These are phyloP conservation scores for Dryadomyces quercivorus DNA, from an alignment of 2,329 filamentous ascomycete genomes.

Conservation along the genomic window DNA sequence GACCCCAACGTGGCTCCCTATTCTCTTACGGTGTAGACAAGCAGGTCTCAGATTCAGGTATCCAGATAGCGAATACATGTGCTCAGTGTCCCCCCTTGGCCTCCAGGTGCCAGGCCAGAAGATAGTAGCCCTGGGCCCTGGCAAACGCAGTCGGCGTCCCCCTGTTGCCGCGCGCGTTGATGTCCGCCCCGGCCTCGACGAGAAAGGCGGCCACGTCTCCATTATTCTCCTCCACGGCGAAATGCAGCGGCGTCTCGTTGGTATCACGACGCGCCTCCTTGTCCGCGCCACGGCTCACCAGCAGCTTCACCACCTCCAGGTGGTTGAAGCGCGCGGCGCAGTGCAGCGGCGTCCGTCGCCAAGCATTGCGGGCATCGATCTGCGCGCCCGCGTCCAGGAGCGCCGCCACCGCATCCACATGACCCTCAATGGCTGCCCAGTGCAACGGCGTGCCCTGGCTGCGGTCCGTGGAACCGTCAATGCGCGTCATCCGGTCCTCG, in stretches of 20 bases:
- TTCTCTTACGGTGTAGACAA: conserved; percentile 7
- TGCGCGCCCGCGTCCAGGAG: neutral
- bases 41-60: no score
- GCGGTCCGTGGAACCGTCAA: neutral
- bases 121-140: no score
- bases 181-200: neutral
- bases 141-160: neutral
- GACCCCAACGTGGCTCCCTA: conserved; percentile 13
- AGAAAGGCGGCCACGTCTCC: neutral
- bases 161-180: neutral
- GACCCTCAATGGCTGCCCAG: neutral
- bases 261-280: neutral
- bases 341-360: neutral
- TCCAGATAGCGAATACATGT: no score
- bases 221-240: neutral
- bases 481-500: neutral
- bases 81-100: neutral
- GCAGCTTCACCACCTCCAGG: neutral
- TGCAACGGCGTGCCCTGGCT: neutral
- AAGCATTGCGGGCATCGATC: neutral
- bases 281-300: neutral
- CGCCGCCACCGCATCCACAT: neutral
- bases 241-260: neutral
- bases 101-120: neutral
- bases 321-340: neutral